phyloP scores from a whole-genome alignment of 371 early-diverging fungal genomes.

The Mucor velutinosus region DNA sequence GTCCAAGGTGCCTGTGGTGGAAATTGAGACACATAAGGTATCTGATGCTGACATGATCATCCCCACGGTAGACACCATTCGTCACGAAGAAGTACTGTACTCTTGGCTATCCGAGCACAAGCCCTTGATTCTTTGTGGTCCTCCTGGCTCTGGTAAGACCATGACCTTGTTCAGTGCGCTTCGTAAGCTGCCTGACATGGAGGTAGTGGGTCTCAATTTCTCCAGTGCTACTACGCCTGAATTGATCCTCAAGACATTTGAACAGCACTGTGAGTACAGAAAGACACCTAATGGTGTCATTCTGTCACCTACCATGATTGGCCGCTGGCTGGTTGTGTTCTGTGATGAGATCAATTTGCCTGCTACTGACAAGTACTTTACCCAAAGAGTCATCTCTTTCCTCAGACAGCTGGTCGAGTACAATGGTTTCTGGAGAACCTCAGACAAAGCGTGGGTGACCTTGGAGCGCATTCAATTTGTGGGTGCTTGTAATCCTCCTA shows the following conservation, averaged over 20 bases:
- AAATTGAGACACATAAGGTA: constrained; percentile 96
- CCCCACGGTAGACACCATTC: constrained; percentile 97
- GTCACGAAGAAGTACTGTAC: constrained; percentile 95
- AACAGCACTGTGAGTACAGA: constrained; percentile 97
- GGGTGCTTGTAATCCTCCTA: constrained; percentile 99
- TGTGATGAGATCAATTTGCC: constrained; percentile 99
- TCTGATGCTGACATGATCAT: constrained; percentile 94
- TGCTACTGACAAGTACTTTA: constrained; percentile 94
- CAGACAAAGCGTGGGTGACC: constrained; percentile 91
- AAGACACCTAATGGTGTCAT: constrained; percentile 94
- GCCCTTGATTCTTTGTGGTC: constrained; percentile 96
- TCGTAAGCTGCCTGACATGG: constrained; percentile 93
- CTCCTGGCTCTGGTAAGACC: constrained; percentile 99
- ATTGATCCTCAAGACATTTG: constrained; percentile 93
- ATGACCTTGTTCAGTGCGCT: constrained; percentile 98
- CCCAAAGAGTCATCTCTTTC: constrained; percentile 97
- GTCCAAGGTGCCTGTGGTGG: constrained; percentile 88
- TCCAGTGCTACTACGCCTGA: constrained; percentile 97
- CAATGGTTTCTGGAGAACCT: constrained; percentile 95
- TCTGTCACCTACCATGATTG: constrained; percentile 82
- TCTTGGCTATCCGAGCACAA: constrained; percentile 95
- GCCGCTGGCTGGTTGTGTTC: constrained; percentile 97
- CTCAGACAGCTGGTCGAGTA: constrained; percentile 94
- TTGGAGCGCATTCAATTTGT: constrained; percentile 98
- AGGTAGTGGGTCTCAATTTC: constrained; percentile 98